Evolutionary conservation across 1,139 yeast species (phyloP).

Genomic region (Scheffersomyces insectosa): DNA sequence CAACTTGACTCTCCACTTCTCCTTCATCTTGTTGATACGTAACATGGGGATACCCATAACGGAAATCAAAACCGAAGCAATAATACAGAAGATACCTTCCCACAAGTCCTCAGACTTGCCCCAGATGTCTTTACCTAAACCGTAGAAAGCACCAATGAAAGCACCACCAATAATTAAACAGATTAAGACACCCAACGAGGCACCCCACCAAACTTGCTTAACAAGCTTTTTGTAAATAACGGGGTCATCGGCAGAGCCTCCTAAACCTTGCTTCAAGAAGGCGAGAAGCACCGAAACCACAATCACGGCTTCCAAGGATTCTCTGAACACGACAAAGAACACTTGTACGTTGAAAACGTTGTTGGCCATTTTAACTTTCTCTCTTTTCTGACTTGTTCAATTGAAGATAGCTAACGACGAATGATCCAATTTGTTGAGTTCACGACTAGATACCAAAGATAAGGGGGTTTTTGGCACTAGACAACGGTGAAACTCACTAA

Average conservation of each 20-base stretch:
- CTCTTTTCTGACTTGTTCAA: neutral
- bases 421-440: no score
- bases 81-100: slow-evolving; percentile 29
- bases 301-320: slow-evolving; percentile 84
- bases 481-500: no score
- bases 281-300: slow-evolving; percentile 89
- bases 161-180: slow-evolving; percentile 26
- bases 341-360: slow-evolving; percentile 56
- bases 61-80: slow-evolving; percentile 26
- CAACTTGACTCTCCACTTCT: slow-evolving; percentile 51
- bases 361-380: slow-evolving; percentile 22
- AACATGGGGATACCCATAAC: slow-evolving; percentile 30
- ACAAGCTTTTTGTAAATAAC: slow-evolving; percentile 59
- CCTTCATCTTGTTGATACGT: slow-evolving; percentile 40
- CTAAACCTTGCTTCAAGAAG: slow-evolving; percentile 83
- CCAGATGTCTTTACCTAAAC: slow-evolving; percentile 22
- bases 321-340: slow-evolving; percentile 88
- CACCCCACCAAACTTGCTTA: slow-evolving; percentile 28
- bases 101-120: slow-evolving; percentile 26
- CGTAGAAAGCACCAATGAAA: slow-evolving; percentile 24
- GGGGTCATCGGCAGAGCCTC: slow-evolving; percentile 50
- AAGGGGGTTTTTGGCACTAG: no score
- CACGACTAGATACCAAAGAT: no score
- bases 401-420: no score
- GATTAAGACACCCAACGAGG: slow-evolving; percentile 20